Conservation (phyloP, 306 rosid species). For the Ziziphus jujuba region DNA sequence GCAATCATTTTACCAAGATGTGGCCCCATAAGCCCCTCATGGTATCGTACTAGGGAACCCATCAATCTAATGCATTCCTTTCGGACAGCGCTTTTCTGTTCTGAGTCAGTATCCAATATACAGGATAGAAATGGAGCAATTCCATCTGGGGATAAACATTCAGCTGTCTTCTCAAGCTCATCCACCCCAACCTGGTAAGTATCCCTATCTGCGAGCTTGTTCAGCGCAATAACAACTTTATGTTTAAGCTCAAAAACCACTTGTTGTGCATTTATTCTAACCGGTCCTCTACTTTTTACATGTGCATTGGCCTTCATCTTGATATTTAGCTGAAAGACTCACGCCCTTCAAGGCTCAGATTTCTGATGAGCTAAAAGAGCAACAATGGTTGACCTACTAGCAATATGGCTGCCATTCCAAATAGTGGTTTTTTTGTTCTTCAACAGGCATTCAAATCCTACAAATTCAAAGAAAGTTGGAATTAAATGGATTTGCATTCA, state of each 20-base stretch:
- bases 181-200: conserved; percentile 68
- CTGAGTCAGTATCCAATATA: conserved; percentile 61
- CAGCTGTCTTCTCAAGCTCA: conserved; percentile 56
- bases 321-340: neutral
- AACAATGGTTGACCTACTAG: neutral
- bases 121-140: conserved; percentile 62
- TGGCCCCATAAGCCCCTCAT: conserved; percentile 38
- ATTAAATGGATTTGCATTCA: neutral
- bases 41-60: conserved; percentile 40
- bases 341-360: conserved; percentile 4
- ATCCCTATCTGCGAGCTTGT: conserved; percentile 82
- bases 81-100: conserved; percentile 59
- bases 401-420: neutral
- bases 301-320: conserved; percentile 52
- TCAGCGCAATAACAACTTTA: conserved; percentile 50
- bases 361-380: neutral
- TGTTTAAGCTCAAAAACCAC: conserved; percentile 56
- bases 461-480: neutral
- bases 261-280: conserved; percentile 40
- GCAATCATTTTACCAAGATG: conserved; percentile 65
- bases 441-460: conserved; percentile 6
- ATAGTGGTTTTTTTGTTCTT: neutral
- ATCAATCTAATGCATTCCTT: conserved; percentile 64
- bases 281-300: conserved; percentile 36
- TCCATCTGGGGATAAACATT: conserved; percentile 52